phyloP scores from a whole-genome alignment of 495 filamentous ascomycete species.

The Talaromyces adpressus region DNA sequence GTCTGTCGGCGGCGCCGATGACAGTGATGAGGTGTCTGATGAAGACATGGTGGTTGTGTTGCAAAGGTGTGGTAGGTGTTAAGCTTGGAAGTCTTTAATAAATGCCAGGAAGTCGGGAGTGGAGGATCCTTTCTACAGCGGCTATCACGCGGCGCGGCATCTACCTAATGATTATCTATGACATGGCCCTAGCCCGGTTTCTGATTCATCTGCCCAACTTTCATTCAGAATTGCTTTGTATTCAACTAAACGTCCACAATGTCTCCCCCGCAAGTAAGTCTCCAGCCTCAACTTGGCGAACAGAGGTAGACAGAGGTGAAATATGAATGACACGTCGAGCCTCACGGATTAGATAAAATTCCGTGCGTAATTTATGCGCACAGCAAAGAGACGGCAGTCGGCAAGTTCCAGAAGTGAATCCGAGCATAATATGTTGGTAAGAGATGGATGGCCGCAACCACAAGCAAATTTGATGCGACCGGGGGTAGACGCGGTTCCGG shows the following conservation, averaged over 20 bases:
- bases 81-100: background rate
- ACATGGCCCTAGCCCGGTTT: background rate
- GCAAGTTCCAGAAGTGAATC: background rate
- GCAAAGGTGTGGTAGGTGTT: constrained; percentile 14
- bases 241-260: background rate
- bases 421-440: background rate
- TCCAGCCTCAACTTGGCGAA: background rate
- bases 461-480: background rate
- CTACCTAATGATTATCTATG: constrained; percentile 3
- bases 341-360: background rate
- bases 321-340: background rate
- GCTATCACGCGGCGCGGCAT: constrained; percentile 11
- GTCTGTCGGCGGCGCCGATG: constrained; percentile 50
- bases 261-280: background rate
- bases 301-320: background rate
- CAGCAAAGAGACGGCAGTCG: background rate
- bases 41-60: constrained; percentile 31
- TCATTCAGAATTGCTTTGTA: constrained; percentile 1
- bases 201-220: background rate
- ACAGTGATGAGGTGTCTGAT: constrained; percentile 51
- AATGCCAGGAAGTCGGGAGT: constrained; percentile 8
- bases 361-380: background rate
- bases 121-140: constrained; percentile 8
- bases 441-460: background rate
- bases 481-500: background rate